These are phyloP conservation scores for Fusarium austroafricanum DNA, from an alignment of 2,329 filamentous ascomycete species.

Conservation along the genomic window DNA sequence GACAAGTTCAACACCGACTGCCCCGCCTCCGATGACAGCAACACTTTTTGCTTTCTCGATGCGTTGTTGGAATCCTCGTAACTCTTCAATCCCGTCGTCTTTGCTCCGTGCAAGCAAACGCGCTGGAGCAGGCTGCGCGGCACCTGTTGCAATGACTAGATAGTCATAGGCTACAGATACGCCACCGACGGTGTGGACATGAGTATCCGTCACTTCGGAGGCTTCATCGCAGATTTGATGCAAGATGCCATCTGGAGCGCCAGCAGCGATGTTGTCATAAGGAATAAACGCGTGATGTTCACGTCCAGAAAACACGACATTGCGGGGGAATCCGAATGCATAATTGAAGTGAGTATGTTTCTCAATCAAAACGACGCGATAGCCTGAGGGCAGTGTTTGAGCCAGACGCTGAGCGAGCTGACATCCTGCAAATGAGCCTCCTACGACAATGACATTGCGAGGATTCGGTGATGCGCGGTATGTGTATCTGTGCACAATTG, in stretches of 20 bases:
- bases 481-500: constrained; percentile 16
- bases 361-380: constrained; percentile 25
- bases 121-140: constrained; percentile 26
- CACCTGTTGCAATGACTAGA: constrained; percentile 30
- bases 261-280: constrained; percentile 13
- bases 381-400: constrained; percentile 26
- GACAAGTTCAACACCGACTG: constrained; percentile 17
- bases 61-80: constrained; percentile 3
- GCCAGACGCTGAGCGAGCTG: constrained; percentile 13
- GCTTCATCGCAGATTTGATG: constrained; percentile 13
- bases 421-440: constrained; percentile 29
- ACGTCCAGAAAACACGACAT: constrained; percentile 11
- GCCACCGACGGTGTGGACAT: not conserved
- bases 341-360: constrained; percentile 36
- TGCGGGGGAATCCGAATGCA: constrained; percentile 26
- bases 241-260: constrained; percentile 14
- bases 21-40: constrained; percentile 28
- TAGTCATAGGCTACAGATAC: constrained; percentile 8
- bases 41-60: not conserved
- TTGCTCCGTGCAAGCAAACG: not conserved
- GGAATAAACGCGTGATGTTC: constrained; percentile 17
- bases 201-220: not conserved
- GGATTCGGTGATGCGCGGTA: constrained; percentile 12
- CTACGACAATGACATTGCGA: constrained; percentile 22
- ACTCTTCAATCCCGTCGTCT: constrained; percentile 9